Conservation (phyloP, 495 filamentous ascomycete genomes). For the Terfezia boudieri region DNA sequence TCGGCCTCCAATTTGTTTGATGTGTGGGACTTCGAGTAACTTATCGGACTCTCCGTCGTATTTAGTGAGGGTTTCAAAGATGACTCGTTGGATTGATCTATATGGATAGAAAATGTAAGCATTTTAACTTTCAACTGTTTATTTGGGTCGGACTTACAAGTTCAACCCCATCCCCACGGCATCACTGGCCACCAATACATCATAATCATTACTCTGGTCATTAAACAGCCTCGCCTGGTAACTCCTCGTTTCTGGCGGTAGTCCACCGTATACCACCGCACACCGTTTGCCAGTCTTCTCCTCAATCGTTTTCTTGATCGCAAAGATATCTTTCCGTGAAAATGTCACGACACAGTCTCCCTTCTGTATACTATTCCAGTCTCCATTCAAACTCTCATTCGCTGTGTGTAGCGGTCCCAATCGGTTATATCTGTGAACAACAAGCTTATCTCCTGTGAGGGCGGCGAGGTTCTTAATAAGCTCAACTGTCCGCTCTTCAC, state of each 20-base stretch:
- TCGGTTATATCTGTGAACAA: constrained; percentile 60
- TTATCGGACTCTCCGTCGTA: constrained; percentile 29
- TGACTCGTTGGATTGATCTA: constrained; percentile 67
- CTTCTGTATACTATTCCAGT: constrained; percentile 46
- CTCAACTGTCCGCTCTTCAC: constrained; percentile 62
- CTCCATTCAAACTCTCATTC: constrained; percentile 34
- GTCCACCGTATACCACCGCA: constrained; percentile 76
- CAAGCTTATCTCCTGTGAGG: constrained; percentile 56
- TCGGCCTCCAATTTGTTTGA: constrained; percentile 88
- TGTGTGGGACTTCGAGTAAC: constrained; percentile 42
- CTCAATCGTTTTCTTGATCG: constrained; percentile 59
- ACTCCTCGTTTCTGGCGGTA: constrained; percentile 81
- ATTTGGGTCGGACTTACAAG: constrained; percentile 28
- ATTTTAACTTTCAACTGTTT: background rate
- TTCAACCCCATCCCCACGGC: constrained; percentile 97
- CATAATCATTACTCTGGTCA: constrained; percentile 80
- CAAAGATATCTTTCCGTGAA: constrained; percentile 58
- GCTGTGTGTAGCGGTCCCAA: constrained; percentile 54
- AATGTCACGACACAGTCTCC: constrained; percentile 84
- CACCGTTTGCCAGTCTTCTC: constrained; percentile 47
- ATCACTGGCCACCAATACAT: constrained; percentile 82
- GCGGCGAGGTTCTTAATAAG: constrained; percentile 61
- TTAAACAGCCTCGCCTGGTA: constrained; percentile 87
- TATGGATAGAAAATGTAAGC: background rate
- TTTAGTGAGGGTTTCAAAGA: constrained; percentile 63